A percentile compares a stretch with the other conserved stretches of the same genome.
phyloP scores from a whole-genome alignment of 352 stramenopile species.

The Pythium plurisporium region DNA sequence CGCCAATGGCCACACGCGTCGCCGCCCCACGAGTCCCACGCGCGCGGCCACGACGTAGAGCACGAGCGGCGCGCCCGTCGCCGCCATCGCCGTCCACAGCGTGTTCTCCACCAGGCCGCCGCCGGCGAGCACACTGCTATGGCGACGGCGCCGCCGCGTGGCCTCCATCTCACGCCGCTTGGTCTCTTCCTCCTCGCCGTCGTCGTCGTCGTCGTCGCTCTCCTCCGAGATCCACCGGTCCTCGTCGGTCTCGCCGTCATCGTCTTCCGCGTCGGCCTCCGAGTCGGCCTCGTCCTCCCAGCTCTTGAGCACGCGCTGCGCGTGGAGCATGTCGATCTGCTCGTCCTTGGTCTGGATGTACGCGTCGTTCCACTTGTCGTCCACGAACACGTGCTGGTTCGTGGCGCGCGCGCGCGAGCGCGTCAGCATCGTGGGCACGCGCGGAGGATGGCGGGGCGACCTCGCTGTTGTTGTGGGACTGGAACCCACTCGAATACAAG shows the following conservation, averaged over 20 bases:
- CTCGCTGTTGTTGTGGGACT: not conserved
- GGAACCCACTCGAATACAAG: conserved; percentile 9
- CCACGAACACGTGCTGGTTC: conserved; percentile 73
- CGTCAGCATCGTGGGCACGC: conserved; percentile 46
- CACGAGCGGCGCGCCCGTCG: conserved; percentile 37
- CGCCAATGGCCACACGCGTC: conserved; percentile 20
- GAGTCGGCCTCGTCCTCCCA: conserved; percentile 45
- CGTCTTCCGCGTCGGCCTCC: conserved; percentile 26
- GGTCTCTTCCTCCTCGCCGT: not conserved
- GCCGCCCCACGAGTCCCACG: not conserved
- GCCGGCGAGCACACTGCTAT: conserved; percentile 8
- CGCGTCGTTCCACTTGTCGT: conserved; percentile 80
- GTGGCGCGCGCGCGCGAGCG: conserved; percentile 54
- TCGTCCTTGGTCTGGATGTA: conserved; percentile 83
- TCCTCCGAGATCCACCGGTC: conserved; percentile 22
- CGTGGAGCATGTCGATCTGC: conserved; percentile 72
- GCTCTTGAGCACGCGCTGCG: conserved; percentile 35
- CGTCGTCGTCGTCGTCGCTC: conserved; percentile 7
- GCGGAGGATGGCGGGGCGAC: not conserved
- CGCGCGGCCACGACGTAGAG: conserved; percentile 30
- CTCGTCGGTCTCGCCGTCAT: conserved; percentile 15
- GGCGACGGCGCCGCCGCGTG: not conserved
- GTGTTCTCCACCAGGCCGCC: conserved; percentile 41
- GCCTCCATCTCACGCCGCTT: not conserved
- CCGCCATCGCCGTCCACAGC: conserved; percentile 44